Base-by-base conservation (phyloP, 1,284 basidiomycete genomes). In the Cryptococcus amylolentus region DNA sequence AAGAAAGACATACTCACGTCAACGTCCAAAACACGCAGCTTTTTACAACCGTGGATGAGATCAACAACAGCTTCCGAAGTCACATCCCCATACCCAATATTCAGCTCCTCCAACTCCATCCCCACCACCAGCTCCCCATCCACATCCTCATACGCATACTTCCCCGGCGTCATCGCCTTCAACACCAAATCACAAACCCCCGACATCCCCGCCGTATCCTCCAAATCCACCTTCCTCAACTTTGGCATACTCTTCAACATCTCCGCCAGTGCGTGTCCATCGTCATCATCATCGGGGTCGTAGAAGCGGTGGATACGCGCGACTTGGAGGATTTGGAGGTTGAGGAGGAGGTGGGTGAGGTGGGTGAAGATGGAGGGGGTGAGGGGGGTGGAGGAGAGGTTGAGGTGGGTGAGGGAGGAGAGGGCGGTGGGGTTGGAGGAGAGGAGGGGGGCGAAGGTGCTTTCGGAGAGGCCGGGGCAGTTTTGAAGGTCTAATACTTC, bases 401-500 rank as follows among this genome's bases (percentile, higher is more conserved):
- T 84, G 38, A 96, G 79, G 70, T 92, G 90, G n/a, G 84, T 81
- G 46, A 96, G 81, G 50, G 16, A 5, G 5, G 23, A 23, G 54
- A 56, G 27, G 59, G 50, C 16, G 60, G 47, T 56, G 64, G 18
- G 41, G 75, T 3, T 89, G 83, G 65, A 93, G 86, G 0, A 84
- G 85, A 10, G 7, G 31, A 35, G 6, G 7, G 7, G 31, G 40
- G 86, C 84, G 56, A 94, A 62, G 2, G 86, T 84, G 1, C 84
- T 85, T 71, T 92, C 89, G 65, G 85, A 85, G 57, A 95, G 73
- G 49, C 84, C 82, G 28, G 80, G 79, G 52, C 84, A 83, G 64
- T 88, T 86, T 72, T 85, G 88, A 51, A 93, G 77, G 72, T 95
- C 91, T 9, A 96, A 80, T n/a, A 88, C 82, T 70, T 90, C 86